Conservation (phyloP, 2,329 filamentous ascomycete genomes). For the Aureobasidium uvarum region DNA sequence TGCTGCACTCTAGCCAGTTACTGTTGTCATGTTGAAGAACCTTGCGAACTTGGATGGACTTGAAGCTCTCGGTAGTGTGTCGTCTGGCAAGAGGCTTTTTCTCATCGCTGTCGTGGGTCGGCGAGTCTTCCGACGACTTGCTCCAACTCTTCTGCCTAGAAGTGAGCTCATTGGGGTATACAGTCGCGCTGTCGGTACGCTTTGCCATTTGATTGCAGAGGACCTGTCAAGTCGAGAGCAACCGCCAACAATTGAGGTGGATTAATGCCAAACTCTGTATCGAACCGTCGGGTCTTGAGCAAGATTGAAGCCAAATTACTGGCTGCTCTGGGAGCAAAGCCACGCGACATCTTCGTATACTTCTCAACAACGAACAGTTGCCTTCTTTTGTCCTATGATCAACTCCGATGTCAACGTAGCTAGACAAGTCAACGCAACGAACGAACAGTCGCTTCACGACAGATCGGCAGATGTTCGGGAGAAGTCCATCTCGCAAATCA, state of each 20-base stretch:
- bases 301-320: not conserved
- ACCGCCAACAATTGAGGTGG: not conserved
- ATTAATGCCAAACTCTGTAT: not conserved
- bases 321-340: not conserved
- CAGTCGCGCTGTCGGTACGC: not conserved
- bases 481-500: not conserved
- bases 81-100: not conserved
- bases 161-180: not conserved
- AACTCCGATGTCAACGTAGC: not conserved
- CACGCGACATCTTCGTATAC: not conserved
- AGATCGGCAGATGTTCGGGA: conserved; percentile 6
- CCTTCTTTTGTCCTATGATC: not conserved
- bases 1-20: not conserved
- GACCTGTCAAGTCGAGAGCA: not conserved
- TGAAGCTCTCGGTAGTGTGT: not conserved
- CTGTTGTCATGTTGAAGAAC: not conserved
- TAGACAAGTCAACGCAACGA: not conserved
- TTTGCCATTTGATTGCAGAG: not conserved
- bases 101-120: not conserved
- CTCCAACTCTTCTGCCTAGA: not conserved
- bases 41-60: not conserved
- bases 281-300: not conserved
- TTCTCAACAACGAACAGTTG: no score
- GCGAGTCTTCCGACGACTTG: not conserved
- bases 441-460: not conserved